Conservation (phyloP, 441 rosid species). For the Erodium chrysanthum region DNA sequence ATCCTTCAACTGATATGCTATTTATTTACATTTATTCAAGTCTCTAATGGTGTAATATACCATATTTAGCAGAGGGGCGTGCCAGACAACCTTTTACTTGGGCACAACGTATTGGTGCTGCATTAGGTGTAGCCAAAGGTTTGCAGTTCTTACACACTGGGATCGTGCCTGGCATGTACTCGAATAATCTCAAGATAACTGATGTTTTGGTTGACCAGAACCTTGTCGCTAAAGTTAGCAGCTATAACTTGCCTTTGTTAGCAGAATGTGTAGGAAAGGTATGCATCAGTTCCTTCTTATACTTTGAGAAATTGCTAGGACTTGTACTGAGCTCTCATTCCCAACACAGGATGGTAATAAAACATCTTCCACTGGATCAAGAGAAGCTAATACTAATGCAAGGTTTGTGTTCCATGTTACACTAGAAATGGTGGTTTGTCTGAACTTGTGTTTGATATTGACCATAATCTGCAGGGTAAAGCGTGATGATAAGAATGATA, state of each 20-base stretch:
- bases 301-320: not conserved
- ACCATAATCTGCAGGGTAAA: slow-evolving; percentile 26
- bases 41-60: not conserved
- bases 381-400: slow-evolving; percentile 29
- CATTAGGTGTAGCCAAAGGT: slow-evolving; percentile 75
- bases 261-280: slow-evolving; percentile 60
- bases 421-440: no score
- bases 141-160: slow-evolving; percentile 90
- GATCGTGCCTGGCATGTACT: slow-evolving; percentile 69
- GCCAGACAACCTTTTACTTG: slow-evolving; percentile 44
- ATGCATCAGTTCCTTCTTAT: slow-evolving; percentile 5
- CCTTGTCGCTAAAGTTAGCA: slow-evolving; percentile 66
- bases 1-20: not conserved
- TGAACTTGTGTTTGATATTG: no score
- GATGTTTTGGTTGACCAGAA: slow-evolving; percentile 78
- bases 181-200: slow-evolving; percentile 66
- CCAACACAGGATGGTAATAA: slow-evolving; percentile 42
- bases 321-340: slow-evolving; percentile 7
- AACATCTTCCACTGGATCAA: slow-evolving; percentile 32
- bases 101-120: slow-evolving; percentile 72
- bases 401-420: slow-evolving; percentile 25
- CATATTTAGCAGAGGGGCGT: slow-evolving; percentile 33
- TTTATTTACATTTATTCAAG: no score
- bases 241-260: slow-evolving; percentile 73
- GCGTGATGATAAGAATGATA: slow-evolving; percentile 45